A percentile compares a stretch with the other conserved stretches of the same genome.
Conservation (phyloP, 106 monocot genomes). For the Dendrobium officinale region DNA sequence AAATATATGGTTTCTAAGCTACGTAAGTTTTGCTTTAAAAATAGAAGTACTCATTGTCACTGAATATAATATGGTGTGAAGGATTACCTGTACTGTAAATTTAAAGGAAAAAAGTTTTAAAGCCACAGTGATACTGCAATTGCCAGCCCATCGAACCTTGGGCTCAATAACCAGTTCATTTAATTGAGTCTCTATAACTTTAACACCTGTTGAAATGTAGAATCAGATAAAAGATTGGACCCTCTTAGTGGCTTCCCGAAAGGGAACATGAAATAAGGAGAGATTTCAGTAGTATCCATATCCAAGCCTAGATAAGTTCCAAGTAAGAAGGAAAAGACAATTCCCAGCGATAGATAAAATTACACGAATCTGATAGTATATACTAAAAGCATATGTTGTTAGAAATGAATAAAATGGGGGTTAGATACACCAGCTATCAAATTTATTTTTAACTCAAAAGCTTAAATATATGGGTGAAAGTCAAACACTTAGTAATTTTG, state of each 20-base stretch:
- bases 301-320: not conserved
- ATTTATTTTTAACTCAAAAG: not conserved
- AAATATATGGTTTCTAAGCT: not conserved
- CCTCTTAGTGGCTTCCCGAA: not conserved
- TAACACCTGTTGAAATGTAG: constrained; percentile 41
- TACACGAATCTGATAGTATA: not conserved
- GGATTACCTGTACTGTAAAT: constrained; percentile 52
- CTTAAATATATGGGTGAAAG: not conserved
- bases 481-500: too few relatives aligned
- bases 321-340: not conserved
- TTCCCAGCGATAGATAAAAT: not conserved
- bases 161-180: constrained; percentile 69
- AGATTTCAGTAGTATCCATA: not conserved
- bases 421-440: not conserved
- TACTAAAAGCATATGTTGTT: not conserved
- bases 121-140: constrained; percentile 39
- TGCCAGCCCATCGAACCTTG: constrained; percentile 69
- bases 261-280: not conserved
- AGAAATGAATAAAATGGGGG: not conserved
- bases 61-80: not conserved
- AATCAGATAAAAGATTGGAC: not conserved
- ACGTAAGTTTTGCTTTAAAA: not conserved
- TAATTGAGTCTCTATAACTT: constrained; percentile 69
- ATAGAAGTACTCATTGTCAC: not conserved
- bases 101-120: constrained; percentile 42